These are phyloP conservation scores for Sisymbrium altissimum DNA, from an alignment of 345 rosid species.

Conservation along the genomic window DNA sequence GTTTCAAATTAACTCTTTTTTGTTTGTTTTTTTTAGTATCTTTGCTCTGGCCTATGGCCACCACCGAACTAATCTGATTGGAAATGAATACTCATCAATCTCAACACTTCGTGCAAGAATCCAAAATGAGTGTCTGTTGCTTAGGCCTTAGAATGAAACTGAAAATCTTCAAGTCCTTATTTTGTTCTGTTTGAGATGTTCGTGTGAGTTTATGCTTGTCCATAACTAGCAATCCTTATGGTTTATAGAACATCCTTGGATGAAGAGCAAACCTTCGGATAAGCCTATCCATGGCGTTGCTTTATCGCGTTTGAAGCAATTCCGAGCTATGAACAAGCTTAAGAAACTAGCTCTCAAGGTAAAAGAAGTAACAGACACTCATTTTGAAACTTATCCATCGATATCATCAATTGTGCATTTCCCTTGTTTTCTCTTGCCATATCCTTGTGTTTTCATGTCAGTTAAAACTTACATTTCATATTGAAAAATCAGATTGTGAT, in stretches of 20 bases:
- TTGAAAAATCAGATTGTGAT: conserved; percentile 80
- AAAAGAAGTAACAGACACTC: not conserved
- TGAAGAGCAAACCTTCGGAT: conserved; percentile 68
- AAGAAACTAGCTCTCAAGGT: conserved; percentile 90
- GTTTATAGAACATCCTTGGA: conserved; percentile 80
- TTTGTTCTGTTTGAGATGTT: not conserved
- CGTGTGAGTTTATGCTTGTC: not conserved
- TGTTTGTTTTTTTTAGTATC: no score
- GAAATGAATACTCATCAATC: no score
- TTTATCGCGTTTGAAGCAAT: no score
- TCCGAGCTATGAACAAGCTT: conserved; percentile 77
- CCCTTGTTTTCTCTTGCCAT: not conserved
- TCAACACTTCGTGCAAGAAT: no score
- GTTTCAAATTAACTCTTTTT: no score
- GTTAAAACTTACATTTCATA: conserved; percentile 25
- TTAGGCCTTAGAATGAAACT: not conserved
- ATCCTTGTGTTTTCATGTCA: not conserved
- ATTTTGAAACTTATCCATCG: not conserved
- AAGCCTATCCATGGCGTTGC: no score
- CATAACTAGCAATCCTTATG: conserved; percentile 21
- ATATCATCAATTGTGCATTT: not conserved
- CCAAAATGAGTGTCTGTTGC: no score
- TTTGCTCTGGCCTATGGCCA: no score
- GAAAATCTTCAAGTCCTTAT: not conserved
- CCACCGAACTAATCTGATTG: no score